A percentile compares a stretch with the other conserved stretches of the same genome.
These are phyloP conservation scores for Rhynchospora tenuis DNA, from an alignment of 176 grass and related monocot species.

Conservation along the genomic window DNA sequence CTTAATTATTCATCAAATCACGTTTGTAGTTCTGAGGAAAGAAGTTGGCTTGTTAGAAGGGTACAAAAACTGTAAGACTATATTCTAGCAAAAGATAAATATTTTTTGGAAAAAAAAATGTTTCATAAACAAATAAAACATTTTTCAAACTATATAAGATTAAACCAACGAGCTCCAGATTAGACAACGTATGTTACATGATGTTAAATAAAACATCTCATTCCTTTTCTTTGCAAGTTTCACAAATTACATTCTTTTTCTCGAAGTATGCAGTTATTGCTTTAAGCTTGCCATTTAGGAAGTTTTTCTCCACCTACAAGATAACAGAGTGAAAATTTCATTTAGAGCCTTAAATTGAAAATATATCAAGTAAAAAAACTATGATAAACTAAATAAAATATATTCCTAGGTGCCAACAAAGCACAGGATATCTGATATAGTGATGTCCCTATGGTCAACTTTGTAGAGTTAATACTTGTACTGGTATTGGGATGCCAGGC, in stretches of 20 bases:
- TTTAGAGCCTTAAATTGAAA: neutral
- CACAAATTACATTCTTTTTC: slow-evolving; percentile 12
- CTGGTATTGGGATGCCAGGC: neutral
- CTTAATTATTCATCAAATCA: neutral
- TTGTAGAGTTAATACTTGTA: neutral
- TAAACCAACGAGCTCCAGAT: neutral
- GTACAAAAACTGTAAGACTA: neutral
- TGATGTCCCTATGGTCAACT: neutral
- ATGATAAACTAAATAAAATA: neutral
- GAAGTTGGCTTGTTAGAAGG: neutral
- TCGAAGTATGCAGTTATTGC: slow-evolving; percentile 87
- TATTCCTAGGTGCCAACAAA: neutral
- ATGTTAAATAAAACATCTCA: neutral
- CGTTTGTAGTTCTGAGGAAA: neutral
- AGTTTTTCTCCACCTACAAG: slow-evolving; percentile 87
- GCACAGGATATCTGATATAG: neutral
- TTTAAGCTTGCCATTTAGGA: slow-evolving; percentile 87
- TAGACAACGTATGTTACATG: neutral
- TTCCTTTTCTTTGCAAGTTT: neutral
- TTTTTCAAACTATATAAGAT: neutral
- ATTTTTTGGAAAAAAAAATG: neutral
- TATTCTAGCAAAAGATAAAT: neutral
- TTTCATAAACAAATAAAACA: neutral
- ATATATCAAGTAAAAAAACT: neutral
- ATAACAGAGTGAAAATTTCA: neutral